Evolutionary conservation across 2,329 filamentous ascomycete genomes (phyloP).

Genomic region (Alternaria gaisen): DNA sequence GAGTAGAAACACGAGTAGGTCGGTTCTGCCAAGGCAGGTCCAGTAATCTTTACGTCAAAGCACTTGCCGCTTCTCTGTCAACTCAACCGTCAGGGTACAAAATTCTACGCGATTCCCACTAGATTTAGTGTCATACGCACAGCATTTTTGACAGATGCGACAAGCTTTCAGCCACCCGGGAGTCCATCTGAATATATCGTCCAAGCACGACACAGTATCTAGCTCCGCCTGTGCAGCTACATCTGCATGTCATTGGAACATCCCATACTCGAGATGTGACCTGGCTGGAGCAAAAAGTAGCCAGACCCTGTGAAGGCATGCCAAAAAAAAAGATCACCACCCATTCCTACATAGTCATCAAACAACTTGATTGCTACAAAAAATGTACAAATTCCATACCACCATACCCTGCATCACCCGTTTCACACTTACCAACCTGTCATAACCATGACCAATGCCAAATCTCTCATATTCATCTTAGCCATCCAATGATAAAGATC

Average conservation of each 20-base stretch:
- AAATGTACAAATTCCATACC: background rate
- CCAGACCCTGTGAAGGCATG: background rate
- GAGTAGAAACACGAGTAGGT: background rate
- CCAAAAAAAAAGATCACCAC: background rate
- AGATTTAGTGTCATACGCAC: constrained; percentile 2
- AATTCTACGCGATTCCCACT: constrained; percentile 3
- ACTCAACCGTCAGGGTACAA: background rate
- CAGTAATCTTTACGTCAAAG: background rate
- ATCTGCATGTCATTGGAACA: no score
- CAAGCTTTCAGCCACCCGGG: constrained; percentile 1
- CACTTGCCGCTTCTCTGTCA: background rate
- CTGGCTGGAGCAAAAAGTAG: background rate
- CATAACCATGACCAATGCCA: constrained; percentile 1
- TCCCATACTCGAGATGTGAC: background rate
- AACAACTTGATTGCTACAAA: constrained; percentile 2
- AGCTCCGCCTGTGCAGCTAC: background rate
- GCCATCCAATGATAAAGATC: background rate
- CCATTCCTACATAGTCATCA: background rate
- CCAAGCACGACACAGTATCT: background rate
- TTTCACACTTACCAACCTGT: background rate
- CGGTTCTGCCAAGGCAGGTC: background rate
- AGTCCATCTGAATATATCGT: background rate
- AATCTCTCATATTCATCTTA: background rate
- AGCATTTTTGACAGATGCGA: background rate
- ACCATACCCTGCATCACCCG: background rate